phyloP scores from a whole-genome alignment of 495 filamentous ascomycete species.

The Penicillium tannophilum region DNA sequence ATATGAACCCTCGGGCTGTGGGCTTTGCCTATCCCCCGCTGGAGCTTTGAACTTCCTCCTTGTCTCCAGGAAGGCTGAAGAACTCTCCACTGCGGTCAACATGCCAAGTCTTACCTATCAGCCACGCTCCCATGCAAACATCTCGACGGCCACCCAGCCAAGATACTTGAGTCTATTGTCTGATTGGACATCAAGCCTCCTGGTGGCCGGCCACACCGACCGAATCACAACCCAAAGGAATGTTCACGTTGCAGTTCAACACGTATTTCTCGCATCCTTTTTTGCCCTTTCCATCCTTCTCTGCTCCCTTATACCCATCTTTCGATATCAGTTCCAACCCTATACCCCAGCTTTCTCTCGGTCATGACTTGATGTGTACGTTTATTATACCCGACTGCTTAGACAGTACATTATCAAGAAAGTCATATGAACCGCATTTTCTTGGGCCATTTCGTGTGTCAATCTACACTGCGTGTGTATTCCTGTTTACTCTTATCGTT shows the following conservation, averaged over 20 bases:
- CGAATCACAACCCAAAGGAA: not conserved
- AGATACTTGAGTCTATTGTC: not conserved
- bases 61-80: not conserved
- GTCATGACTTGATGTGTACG: conserved; percentile 35
- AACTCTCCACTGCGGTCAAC: no score
- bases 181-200: not conserved
- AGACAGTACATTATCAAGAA: conserved; percentile 15
- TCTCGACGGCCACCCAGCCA: not conserved
- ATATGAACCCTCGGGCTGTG: not conserved
- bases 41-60: not conserved
- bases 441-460: not conserved
- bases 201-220: not conserved
- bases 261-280: not conserved
- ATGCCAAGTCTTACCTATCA: not conserved
- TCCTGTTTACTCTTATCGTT: not conserved
- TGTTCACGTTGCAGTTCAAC: not conserved
- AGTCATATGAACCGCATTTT: not conserved
- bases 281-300: not conserved
- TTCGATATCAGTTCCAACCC: not conserved
- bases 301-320: not conserved
- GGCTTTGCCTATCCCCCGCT: not conserved
- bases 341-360: conserved; percentile 2
- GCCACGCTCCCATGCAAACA: not conserved
- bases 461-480: not conserved
- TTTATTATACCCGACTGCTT: conserved; percentile 26